Evolutionary conservation across 2,329 filamentous ascomycete genomes (phyloP).

Genomic region (Sclerotiophoma versabilis): DNA sequence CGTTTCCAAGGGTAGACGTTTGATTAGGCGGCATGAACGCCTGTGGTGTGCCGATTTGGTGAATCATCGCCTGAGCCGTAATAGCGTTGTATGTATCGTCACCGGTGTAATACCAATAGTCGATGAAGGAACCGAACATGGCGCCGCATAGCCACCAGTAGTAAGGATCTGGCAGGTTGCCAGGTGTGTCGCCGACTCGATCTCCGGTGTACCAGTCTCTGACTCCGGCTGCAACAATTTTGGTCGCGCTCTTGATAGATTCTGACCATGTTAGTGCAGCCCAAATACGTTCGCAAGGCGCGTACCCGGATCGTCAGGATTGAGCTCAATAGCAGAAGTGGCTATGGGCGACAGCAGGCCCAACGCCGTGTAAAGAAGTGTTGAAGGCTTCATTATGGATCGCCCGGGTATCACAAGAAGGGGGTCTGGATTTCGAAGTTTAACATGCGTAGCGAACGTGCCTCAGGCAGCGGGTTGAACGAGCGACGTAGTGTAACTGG

Average conservation of each 20-base stretch:
- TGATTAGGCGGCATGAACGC: slow-evolving; percentile 81
- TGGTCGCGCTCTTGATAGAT: slow-evolving; percentile 67
- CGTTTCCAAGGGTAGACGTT: slow-evolving; percentile 68
- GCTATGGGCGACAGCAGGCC: slow-evolving; percentile 27
- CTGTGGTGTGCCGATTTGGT: slow-evolving; percentile 70
- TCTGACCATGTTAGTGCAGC: slow-evolving; percentile 49
- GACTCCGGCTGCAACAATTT: slow-evolving; percentile 65
- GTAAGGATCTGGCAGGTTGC: slow-evolving; percentile 57
- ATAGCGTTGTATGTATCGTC: slow-evolving; percentile 45
- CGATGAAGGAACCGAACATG: slow-evolving; percentile 46
- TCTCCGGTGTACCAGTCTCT: slow-evolving; percentile 72
- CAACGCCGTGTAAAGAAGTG: slow-evolving; percentile 17
- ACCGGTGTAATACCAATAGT: slow-evolving; percentile 50
- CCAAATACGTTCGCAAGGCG: background rate
- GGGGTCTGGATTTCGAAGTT: background rate
- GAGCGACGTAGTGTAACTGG: slow-evolving; percentile 17
- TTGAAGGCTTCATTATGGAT: slow-evolving; percentile 32
- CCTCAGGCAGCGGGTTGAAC: slow-evolving; percentile 14
- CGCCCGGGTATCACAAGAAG: slow-evolving; percentile 15
- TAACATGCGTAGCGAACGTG: slow-evolving; percentile 19
- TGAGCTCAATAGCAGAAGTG: slow-evolving; percentile 26
- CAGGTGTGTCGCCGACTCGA: slow-evolving; percentile 63
- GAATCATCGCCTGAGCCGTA: slow-evolving; percentile 65
- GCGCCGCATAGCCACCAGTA: slow-evolving; percentile 52
- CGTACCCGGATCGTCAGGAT: slow-evolving; percentile 29